Evolutionary conservation across 148 eudicot species (phyloP).

Genomic region (Fagopyrum esculentum): DNA sequence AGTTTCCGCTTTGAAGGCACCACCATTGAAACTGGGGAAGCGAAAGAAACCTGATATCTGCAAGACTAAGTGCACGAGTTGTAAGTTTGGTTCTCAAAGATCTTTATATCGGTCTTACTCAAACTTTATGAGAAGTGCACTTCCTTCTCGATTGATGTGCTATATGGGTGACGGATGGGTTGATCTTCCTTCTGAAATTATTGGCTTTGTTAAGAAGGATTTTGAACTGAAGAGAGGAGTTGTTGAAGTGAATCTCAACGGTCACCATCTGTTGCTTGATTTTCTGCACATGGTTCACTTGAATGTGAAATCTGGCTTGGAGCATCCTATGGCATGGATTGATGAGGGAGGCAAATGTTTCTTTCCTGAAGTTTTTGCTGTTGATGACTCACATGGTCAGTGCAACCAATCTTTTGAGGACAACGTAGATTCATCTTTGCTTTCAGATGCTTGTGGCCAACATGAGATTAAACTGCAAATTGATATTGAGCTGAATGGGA

Average conservation of each 20-base stretch:
- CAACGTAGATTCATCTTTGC: conserved; percentile 26
- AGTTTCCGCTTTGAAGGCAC: conserved; percentile 17
- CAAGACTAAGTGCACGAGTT: conserved; percentile 30
- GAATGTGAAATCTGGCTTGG: conserved; percentile 48
- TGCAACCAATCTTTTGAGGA: conserved; percentile 21
- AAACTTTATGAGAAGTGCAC: conserved; percentile 55
- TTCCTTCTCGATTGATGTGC: conserved; percentile 68
- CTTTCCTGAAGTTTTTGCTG: conserved; percentile 59
- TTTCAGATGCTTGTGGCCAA: conserved; percentile 17
- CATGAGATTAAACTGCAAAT: conserved; percentile 64
- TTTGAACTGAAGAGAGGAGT: conserved; percentile 53
- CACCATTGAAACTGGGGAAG: conserved; percentile 44
- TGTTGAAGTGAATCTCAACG: conserved; percentile 49
- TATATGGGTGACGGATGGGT: conserved; percentile 64
- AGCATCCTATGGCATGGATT: conserved; percentile 85
- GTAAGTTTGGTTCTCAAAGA: conserved; percentile 26
- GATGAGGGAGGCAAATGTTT: conserved; percentile 77
- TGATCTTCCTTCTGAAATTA: conserved; percentile 51
- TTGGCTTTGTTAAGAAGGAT: conserved; percentile 43
- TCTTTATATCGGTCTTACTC: conserved; percentile 39
- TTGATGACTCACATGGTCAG: conserved; percentile 26
- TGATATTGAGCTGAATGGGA: conserved; percentile 65
- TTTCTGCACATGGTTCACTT: conserved; percentile 69
- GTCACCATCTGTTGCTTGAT: conserved; percentile 43
- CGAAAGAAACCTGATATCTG: conserved; percentile 55